Base-by-base conservation (phyloP, 2,329 filamentous ascomycete genomes). In the Tympanopsis confertula region DNA sequence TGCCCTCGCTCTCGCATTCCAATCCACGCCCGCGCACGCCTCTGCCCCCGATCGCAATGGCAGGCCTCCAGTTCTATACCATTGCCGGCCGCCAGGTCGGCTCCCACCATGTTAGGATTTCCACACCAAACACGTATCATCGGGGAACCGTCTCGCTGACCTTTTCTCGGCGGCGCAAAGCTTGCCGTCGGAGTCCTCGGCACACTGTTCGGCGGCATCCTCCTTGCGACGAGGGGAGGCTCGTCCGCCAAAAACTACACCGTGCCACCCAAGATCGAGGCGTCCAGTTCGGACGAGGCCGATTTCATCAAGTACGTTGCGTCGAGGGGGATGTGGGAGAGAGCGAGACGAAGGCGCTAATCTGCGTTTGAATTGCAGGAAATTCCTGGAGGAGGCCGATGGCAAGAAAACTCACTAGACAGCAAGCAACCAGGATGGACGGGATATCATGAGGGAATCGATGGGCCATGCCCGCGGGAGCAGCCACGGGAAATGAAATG, bases 231-330 rank as follows among this genome's bases (percentile, higher is more conserved):
- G 39, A 55, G 60, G 36, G 66, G 71, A 42, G 56, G 63, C 53
- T 64, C 63, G 57, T 63, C 53, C 64, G 63, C 57, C 52, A 53
- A 47, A 53, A 53, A 47, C 4, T 38, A 20, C 42, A 54, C 45
- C 47, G 56, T 36, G 61, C 66, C 36, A 73, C 73, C 44, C 73
- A 73, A 36, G 73, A 78, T 64, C 76, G 76, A 77, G 57, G 73
- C 73, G 42, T 67, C 69, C 38, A 74, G 65, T 60, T 64, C 71
- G 50, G 73, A 76, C 53, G 73, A 78, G 63, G 71, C 68, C 57
- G 70, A 76, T 55, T 78, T 78, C 59, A 75, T 78, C 65, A 74
- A 76, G 73, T 77, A 58, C 63, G 68, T 52, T 39, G 7, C 12
- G 7, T 13, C 38, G 41, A 38, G n/a, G 37, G 15, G n/a, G n/a